Evolutionary conservation across 331 rosid genomes (phyloP).

Genomic region (Phaseolus coccineus): DNA sequence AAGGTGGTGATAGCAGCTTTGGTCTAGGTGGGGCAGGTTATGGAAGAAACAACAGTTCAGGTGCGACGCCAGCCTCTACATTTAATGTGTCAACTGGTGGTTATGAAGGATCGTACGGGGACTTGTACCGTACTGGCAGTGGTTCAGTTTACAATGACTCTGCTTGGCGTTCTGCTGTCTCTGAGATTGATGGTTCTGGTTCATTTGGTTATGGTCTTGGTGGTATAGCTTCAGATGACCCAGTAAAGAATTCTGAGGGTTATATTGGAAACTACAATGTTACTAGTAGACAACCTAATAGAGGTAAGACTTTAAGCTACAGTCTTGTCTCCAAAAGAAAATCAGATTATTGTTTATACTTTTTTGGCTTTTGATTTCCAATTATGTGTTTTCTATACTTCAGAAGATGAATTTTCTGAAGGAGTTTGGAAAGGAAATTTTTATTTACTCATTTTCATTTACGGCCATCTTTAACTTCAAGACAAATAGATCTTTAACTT

Average conservation of each 20-base stretch:
- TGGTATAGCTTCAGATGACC: slow-evolving; percentile 73
- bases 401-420: slow-evolving; percentile 36
- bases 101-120: slow-evolving; percentile 82
- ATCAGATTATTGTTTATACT: slow-evolving; percentile 15
- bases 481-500: slow-evolving; percentile 1
- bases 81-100: slow-evolving; percentile 66
- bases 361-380: slow-evolving; percentile 34
- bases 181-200: slow-evolving; percentile 83
- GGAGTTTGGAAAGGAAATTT: slow-evolving; percentile 30
- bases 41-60: slow-evolving; percentile 73
- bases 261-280: slow-evolving; percentile 86
- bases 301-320: slow-evolving; percentile 72
- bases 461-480: slow-evolving; percentile 4
- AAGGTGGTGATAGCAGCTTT: slow-evolving; percentile 72
- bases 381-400: slow-evolving; percentile 22
- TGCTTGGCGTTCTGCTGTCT: slow-evolving; percentile 82
- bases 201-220: slow-evolving; percentile 81
- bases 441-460: slow-evolving; percentile 16
- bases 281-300: slow-evolving; percentile 85
- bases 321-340: slow-evolving; percentile 37
- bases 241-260: slow-evolving; percentile 76
- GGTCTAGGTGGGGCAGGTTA: slow-evolving; percentile 78
- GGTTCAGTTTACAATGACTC: slow-evolving; percentile 75
- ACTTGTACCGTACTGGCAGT: slow-evolving; percentile 64
- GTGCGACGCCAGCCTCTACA: slow-evolving; percentile 58